Percentiles rank a stretch among this genome's conserved stretches.
phyloP scores from a whole-genome alignment of 2,329 filamentous ascomycete species.

The Aspergillus caelatus region DNA sequence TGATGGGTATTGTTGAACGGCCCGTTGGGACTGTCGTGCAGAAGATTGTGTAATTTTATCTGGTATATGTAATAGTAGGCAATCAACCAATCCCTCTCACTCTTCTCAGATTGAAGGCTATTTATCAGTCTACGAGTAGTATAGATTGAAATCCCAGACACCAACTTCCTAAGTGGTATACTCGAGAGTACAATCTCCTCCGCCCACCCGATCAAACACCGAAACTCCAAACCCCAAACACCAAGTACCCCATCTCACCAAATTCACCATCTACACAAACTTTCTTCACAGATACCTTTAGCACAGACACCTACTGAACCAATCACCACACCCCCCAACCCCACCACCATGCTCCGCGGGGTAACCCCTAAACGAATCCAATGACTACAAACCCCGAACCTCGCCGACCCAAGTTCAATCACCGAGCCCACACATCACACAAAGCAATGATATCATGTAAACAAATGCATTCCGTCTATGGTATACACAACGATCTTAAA shows the following conservation, averaged over 20 bases:
- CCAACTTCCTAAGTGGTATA: too few relatives aligned
- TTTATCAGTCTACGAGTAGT: background rate
- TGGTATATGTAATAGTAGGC: slow-evolving; percentile 5
- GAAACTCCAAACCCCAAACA: too few relatives aligned
- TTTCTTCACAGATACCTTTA: too few relatives aligned
- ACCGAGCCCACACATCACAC: background rate
- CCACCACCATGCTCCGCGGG: background rate
- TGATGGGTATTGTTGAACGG: slow-evolving; percentile 84
- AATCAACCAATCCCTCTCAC: too few relatives aligned
- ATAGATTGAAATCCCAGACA: too few relatives aligned
- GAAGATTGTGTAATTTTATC: slow-evolving; percentile 58
- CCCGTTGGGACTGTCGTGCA: slow-evolving; percentile 85
- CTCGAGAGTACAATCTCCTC: too few relatives aligned
- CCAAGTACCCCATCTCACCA: background rate
- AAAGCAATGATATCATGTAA: background rate
- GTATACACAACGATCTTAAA: background rate
- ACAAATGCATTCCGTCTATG: background rate
- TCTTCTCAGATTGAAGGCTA: too few relatives aligned
- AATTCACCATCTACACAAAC: background rate
- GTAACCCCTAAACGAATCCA: background rate
- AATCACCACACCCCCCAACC: background rate
- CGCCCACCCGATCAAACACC: too few relatives aligned
- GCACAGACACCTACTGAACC: background rate
- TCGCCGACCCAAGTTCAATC: background rate
- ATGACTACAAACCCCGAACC: background rate